Evolutionary conservation across 75 land plant species (phyloP).

Genomic region (Pinus tabuliformis): DNA sequence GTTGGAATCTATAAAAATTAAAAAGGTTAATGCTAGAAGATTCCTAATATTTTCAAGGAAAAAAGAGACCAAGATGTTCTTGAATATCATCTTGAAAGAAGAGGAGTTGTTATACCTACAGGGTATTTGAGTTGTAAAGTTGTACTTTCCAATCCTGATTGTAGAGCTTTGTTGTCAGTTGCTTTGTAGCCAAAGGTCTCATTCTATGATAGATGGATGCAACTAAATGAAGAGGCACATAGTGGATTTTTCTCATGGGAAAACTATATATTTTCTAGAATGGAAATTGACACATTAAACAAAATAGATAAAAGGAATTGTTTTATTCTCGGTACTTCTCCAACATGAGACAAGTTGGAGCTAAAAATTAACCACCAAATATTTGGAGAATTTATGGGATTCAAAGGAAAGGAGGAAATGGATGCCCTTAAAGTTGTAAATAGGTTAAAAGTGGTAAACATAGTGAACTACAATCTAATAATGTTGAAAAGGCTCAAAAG

Average conservation of each 20-base stretch:
- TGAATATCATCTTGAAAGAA: slow-evolving; percentile 69
- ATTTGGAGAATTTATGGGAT: no score
- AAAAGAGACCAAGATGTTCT: slow-evolving; percentile 45
- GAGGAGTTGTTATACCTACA: slow-evolving; percentile 65
- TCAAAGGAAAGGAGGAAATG: no score
- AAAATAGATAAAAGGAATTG: slow-evolving; percentile 44
- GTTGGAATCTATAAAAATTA: no score
- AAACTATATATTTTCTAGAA: slow-evolving; percentile 38
- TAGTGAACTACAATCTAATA: no score
- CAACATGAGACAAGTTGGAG: slow-evolving; percentile 92
- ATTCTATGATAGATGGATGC: slow-evolving; percentile 52
- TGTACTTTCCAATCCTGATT: slow-evolving; percentile 65
- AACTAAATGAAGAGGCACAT: slow-evolving; percentile 44
- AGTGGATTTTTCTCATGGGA: slow-evolving; percentile 48
- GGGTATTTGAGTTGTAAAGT: slow-evolving; percentile 67
- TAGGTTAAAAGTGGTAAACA: no score
- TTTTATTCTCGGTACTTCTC: slow-evolving; percentile 65
- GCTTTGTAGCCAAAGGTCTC: slow-evolving; percentile 65
- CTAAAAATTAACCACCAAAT: no score
- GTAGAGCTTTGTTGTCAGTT: slow-evolving; percentile 45
- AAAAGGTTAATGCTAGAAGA: no score
- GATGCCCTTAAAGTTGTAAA: no score
- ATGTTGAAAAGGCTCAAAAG: slow-evolving; percentile 33
- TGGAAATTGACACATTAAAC: slow-evolving; percentile 42
- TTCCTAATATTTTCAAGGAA: no score